Base-by-base conservation (phyloP, 768 basidiomycete species). In the Suillus placidus region DNA sequence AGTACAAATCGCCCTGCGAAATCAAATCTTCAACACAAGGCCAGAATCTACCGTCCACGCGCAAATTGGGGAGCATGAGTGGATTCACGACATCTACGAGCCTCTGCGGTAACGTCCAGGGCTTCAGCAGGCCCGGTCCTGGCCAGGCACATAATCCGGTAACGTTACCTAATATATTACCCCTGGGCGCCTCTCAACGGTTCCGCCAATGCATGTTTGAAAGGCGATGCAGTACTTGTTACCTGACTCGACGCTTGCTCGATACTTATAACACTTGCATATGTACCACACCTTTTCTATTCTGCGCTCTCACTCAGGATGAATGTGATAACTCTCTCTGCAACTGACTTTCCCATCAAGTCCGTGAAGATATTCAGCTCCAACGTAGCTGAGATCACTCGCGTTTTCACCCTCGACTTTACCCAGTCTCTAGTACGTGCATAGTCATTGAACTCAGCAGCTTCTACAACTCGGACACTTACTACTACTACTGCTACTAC, bases 301-400 rank as follows among this genome's bases (percentile, higher is more conserved):
- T 30, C 52, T 32, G 38, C 23, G 18, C 56, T 57, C 38, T 49
- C 42, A 37, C 43, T 42, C 35, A 62, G 32, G 35, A 12, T 58
- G 34, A 40, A 38, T 47, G 49, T 64, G 4, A 51, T 66, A 38
- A 35, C 10, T 35, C 35, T 49, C 52, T 63, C 54, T 42, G 55
- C 45, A 37, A 61, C 56, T 54, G 47, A 66, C 34, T 73, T 64
- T 8, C 57, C 67, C 30, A 64, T 74, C 56, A 69, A 67, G 18
- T 64, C 66, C 7, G 67, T 73, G 42, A 73, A 69, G 26, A 6
- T 73, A 18, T 71, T 73, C 42, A 30, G 47, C 49, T 67, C 63
- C 6, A 37, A 62, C 26, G 40, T 57, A 14, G 70, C 65, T 60
- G 69, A 73, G 37, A 49, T 74, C 10, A 67, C 67, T 47, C 71